Evolutionary conservation across 176 grass and related monocot genomes (phyloP).

Genomic region (Raddia distichophylla): DNA sequence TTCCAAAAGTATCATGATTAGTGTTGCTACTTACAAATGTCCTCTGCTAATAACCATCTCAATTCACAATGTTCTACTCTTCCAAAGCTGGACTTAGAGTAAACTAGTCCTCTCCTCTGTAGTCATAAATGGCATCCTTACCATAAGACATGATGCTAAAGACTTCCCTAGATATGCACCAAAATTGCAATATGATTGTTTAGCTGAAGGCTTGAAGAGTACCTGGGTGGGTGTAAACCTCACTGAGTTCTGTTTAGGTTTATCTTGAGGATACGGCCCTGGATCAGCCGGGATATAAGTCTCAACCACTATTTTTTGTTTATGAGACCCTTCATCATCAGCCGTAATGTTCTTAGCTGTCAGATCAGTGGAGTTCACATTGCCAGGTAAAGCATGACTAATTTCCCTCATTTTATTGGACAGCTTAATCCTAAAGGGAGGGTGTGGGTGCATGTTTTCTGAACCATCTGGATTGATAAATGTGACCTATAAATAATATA

Average conservation of each 20-base stretch:
- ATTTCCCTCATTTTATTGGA: conserved; percentile 81
- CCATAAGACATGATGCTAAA: neutral
- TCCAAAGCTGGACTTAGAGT: neutral
- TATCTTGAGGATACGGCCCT: conserved; percentile 97
- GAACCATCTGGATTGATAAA: conserved; percentile 87
- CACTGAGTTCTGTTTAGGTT: conserved; percentile 95
- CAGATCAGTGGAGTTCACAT: conserved; percentile 43
- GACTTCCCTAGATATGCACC: conserved; percentile 5
- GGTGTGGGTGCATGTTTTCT: conserved; percentile 59
- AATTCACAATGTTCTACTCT: conserved; percentile 9
- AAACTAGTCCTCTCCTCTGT: neutral
- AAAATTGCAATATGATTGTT: conserved; percentile 22
- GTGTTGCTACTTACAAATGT: conserved; percentile 2
- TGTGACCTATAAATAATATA: conserved; percentile 68
- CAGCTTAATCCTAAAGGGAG: conserved; percentile 80
- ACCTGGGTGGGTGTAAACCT: conserved; percentile 98
- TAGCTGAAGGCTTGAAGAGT: conserved; percentile 36
- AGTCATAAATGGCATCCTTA: neutral
- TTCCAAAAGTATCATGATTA: neutral
- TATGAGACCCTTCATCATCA: conserved; percentile 45
- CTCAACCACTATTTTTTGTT: conserved; percentile 82
- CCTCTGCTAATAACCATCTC: conserved; percentile 5
- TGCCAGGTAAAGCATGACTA: conserved; percentile 78
- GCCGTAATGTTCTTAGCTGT: conserved; percentile 37
- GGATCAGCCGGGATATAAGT: conserved; percentile 87